phyloP scores from a whole-genome alignment of 306 rosid species.

The Senna siamea region DNA sequence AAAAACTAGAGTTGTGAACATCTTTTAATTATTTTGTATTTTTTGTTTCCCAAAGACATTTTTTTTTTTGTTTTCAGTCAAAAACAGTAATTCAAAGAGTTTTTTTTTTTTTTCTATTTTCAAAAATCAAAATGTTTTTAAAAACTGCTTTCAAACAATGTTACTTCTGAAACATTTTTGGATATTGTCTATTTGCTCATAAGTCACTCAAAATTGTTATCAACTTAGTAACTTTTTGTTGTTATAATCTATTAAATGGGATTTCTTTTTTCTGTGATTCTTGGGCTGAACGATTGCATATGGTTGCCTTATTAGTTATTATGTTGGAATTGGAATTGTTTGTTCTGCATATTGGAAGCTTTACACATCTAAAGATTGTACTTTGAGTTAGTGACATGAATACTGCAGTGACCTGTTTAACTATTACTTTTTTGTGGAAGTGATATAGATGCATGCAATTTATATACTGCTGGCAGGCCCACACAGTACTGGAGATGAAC shows the following conservation, averaged over 20 bases:
- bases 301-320: conserved; percentile 4
- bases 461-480: conserved; percentile 67
- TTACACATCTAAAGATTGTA: conserved; percentile 28
- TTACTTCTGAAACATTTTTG: background rate
- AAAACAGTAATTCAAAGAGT: no score
- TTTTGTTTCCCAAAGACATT: no score
- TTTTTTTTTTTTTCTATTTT: no score
- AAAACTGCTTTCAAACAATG: no score
- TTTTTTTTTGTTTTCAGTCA: no score
- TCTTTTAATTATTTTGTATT: no score
- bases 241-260: conserved; percentile 16
- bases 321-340: conserved; percentile 26
- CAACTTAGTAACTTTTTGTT: background rate
- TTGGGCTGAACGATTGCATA: background rate
- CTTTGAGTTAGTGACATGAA: background rate
- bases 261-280: background rate
- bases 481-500: conserved; percentile 95
- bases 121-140: no score
- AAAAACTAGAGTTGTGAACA: no score
- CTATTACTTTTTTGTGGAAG: background rate
- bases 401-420: background rate
- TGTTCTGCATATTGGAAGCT: conserved; percentile 40
- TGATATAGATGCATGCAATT: conserved; percentile 22
- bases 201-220: background rate
- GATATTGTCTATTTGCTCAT: background rate